Evolutionary conservation across 2,329 filamentous ascomycete genomes (phyloP).

Genomic region (Colletotrichum melonis): DNA sequence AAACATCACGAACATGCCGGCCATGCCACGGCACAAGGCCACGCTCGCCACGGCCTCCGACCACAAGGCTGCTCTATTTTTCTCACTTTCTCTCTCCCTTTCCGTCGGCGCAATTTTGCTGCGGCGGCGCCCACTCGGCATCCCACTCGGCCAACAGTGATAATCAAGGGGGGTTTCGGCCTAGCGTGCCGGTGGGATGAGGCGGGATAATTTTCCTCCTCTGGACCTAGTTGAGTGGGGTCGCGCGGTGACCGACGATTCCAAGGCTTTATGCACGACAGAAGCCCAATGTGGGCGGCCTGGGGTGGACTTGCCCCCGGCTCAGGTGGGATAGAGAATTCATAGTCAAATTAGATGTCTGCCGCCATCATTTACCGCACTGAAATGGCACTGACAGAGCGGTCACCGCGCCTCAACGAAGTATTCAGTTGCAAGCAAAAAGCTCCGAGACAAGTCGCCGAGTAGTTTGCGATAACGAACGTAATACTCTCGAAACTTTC

Average conservation of each 20-base stretch:
- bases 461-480: not conserved
- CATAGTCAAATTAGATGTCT: not conserved
- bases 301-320: not conserved
- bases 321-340: not conserved
- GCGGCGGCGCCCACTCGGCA: not conserved
- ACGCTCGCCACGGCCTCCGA: not conserved
- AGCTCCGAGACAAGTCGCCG: not conserved
- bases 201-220: not conserved
- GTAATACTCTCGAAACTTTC: not conserved
- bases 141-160: not conserved
- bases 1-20: not conserved
- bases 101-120: not conserved
- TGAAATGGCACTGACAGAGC: too few species aligned
- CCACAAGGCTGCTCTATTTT: not conserved
- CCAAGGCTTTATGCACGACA: not conserved
- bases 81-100: not conserved
- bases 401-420: too few species aligned
- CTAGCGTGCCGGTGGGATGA: conserved; percentile 24
- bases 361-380: not conserved
- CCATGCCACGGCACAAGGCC: not conserved
- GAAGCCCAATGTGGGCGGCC: not conserved
- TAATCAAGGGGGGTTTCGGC: not conserved
- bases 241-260: not conserved
- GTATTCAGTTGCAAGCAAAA: too few species aligned
- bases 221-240: not conserved